Conservation (phyloP, 1,284 basidiomycete genomes). For the Psilocybe mexicana region DNA sequence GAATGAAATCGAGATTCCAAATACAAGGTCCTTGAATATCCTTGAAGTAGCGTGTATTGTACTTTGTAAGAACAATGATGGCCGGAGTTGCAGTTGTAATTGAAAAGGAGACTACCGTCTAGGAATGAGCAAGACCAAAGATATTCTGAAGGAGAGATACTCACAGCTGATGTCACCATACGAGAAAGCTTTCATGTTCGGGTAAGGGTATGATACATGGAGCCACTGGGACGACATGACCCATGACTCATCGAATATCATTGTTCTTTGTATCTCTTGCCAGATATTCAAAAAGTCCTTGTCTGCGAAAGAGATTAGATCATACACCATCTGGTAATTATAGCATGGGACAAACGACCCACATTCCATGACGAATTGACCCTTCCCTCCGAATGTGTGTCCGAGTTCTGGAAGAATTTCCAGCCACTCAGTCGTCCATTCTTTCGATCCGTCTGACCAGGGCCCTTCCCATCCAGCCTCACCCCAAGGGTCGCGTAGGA, state of each 20-base stretch:
- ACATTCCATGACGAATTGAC: conserved; percentile 58
- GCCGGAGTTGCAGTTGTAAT: conserved; percentile 24
- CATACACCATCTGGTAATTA: neutral
- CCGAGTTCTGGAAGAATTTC: conserved; percentile 37
- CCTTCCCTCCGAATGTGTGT: conserved; percentile 49
- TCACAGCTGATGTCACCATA: conserved; percentile 26
- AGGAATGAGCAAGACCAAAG: neutral
- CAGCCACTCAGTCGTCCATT: conserved; percentile 52
- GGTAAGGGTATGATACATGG: conserved; percentile 19
- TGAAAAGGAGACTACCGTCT: conserved; percentile 33
- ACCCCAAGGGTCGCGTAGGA: conserved; percentile 54
- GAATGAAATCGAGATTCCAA: conserved; percentile 31
- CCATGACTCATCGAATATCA: conserved; percentile 29
- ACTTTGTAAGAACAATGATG: conserved; percentile 28
- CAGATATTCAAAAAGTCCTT: conserved; percentile 38
- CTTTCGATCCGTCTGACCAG: conserved; percentile 55
- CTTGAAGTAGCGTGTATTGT: conserved; percentile 29
- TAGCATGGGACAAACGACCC: conserved; percentile 18
- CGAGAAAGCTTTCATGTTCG: conserved; percentile 20
- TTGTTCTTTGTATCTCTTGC: conserved; percentile 26
- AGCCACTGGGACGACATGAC: conserved; percentile 28
- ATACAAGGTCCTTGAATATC: conserved; percentile 27
- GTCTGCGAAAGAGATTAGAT: conserved; percentile 28
- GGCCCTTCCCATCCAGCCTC: conserved; percentile 48
- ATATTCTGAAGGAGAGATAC: neutral